phyloP scores from a whole-genome alignment of 306 rosid genomes.

The Citrullus mucosospermus region DNA sequence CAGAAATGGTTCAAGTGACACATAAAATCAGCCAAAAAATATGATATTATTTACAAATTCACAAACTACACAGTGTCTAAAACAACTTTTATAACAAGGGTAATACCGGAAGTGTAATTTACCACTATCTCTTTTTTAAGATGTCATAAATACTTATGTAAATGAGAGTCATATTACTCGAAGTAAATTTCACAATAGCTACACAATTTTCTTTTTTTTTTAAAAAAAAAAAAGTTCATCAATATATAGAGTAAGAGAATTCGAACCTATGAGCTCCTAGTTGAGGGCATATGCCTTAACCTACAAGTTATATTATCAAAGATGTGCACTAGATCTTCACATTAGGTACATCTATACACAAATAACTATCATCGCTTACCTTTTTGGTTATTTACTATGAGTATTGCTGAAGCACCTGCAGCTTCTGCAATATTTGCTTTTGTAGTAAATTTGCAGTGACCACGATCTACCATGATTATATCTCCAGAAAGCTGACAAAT shows the following conservation, averaged over 20 bases:
- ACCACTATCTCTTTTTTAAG: neutral
- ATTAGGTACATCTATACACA: neutral
- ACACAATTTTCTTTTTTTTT: too few relatives aligned
- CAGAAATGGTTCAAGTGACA: neutral
- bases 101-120: neutral
- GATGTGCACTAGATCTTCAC: neutral
- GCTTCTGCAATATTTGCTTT: conserved; percentile 74
- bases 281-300: too few relatives aligned
- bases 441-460: conserved; percentile 67
- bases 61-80: too few relatives aligned
- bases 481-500: conserved; percentile 61
- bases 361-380: conserved; percentile 26
- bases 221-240: too few relatives aligned
- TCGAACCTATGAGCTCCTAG: too few relatives aligned
- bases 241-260: too few relatives aligned
- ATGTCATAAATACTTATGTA: neutral
- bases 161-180: neutral
- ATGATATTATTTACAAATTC: neutral
- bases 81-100: neutral
- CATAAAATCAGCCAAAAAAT: neutral
- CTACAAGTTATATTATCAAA: neutral
- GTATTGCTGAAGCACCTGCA: conserved; percentile 94
- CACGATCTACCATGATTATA: conserved; percentile 83
- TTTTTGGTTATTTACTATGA: conserved; percentile 66
- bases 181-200: neutral